Conservation (phyloP, 805 yeast species). For the Sugiyamaella boreocaroliniensis region DNA sequence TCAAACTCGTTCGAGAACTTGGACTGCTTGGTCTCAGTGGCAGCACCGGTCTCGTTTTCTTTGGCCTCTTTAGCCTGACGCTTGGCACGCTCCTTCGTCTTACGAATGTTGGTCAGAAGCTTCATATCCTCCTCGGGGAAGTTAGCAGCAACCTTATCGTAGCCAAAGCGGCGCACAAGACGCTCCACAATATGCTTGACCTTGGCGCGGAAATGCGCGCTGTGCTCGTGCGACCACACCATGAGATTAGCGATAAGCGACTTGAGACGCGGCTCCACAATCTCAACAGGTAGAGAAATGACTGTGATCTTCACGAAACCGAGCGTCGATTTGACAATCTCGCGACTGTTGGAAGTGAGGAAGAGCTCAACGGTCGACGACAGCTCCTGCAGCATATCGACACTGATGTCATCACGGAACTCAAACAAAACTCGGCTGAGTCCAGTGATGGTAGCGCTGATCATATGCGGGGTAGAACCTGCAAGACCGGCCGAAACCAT, state of each 20-base stretch:
- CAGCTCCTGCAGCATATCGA: conserved; percentile 61
- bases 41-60: conserved; percentile 27
- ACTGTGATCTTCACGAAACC: conserved; percentile 92
- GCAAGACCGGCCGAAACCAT: conserved; percentile 96
- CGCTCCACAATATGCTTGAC: conserved; percentile 92
- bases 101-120: conserved; percentile 76
- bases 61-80: conserved; percentile 50
- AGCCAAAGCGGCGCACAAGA: conserved; percentile 83
- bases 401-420: conserved; percentile 59
- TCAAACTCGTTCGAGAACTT: conserved; percentile 79
- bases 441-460: conserved; percentile 92
- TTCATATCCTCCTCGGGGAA: conserved; percentile 90
- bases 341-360: conserved; percentile 83
- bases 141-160: conserved; percentile 67
- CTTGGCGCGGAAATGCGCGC: conserved; percentile 88
- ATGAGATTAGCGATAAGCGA: conserved; percentile 65
- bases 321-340: conserved; percentile 87
- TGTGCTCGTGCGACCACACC: conserved; percentile 94
- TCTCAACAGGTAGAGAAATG: conserved; percentile 72
- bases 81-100: conserved; percentile 76
- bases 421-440: conserved; percentile 81
- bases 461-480: conserved; percentile 91
- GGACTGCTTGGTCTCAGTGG: conserved; percentile 13
- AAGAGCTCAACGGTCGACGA: conserved; percentile 83
- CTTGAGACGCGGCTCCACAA: conserved; percentile 67